Evolutionary conservation across 2,329 filamentous ascomycete species (phyloP).

Genomic region (Colletotrichum sp.): DNA sequence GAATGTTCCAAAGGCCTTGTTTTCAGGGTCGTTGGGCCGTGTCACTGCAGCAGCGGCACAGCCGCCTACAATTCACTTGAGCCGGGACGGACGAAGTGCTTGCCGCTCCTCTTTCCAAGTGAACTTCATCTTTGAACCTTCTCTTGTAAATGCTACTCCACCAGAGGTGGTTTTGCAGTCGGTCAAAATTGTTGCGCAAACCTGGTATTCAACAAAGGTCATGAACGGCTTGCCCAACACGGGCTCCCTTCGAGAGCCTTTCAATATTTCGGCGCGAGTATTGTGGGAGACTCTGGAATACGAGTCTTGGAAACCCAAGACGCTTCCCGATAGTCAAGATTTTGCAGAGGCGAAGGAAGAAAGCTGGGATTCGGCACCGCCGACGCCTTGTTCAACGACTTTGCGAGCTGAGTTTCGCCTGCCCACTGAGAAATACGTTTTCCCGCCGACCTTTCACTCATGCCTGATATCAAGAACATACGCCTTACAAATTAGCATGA

Average conservation of each 20-base stretch:
- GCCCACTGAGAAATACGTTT: constrained; percentile 50
- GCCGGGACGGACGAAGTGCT: constrained; percentile 49
- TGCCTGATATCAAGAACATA: constrained; percentile 62
- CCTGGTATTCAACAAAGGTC: constrained; percentile 53
- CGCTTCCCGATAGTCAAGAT: neutral
- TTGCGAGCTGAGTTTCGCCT: constrained; percentile 53
- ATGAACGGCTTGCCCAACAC: constrained; percentile 54
- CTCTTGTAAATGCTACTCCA: constrained; percentile 42
- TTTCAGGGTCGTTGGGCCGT: constrained; percentile 54
- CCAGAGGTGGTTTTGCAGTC: constrained; percentile 53
- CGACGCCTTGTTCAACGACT: constrained; percentile 36
- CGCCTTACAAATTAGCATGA: constrained; percentile 50
- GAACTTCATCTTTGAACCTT: constrained; percentile 51
- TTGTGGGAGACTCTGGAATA: constrained; percentile 55
- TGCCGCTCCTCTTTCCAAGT: constrained; percentile 46
- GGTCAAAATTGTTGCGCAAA: constrained; percentile 55
- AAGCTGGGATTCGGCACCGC: neutral
- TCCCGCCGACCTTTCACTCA: constrained; percentile 62
- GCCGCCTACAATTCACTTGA: constrained; percentile 53
- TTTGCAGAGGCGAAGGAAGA: constrained; percentile 25
- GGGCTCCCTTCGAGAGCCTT: constrained; percentile 45
- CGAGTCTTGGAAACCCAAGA: constrained; percentile 30
- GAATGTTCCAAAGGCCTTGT: constrained; percentile 54
- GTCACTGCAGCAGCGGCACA: constrained; percentile 50
- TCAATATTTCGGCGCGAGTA: constrained; percentile 34